Conservation (phyloP, 2,329 filamentous ascomycete genomes). For the Helminthosporium solani region DNA sequence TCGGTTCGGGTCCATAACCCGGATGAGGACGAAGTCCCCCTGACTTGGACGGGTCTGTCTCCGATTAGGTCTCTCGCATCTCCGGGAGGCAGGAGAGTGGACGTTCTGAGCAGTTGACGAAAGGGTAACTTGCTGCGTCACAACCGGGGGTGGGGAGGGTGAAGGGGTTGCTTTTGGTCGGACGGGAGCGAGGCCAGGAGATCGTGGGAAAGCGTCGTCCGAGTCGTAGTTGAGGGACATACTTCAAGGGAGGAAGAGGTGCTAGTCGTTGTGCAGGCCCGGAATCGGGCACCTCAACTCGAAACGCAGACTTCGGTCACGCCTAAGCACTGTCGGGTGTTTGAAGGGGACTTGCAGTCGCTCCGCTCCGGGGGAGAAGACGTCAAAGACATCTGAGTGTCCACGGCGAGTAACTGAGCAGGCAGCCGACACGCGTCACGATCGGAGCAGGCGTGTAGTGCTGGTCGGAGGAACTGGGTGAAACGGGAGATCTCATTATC, state of each 20-base stretch:
- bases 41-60: constrained; percentile 58
- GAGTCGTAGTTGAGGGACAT: constrained; percentile 48
- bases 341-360: too few relatives aligned
- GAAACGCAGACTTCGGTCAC: too few relatives aligned
- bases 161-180: constrained; percentile 51
- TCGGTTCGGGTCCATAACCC: constrained; percentile 62
- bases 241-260: constrained; percentile 21
- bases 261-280: too few relatives aligned
- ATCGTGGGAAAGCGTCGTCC: constrained; percentile 50
- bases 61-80: constrained; percentile 50
- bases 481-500: too few relatives aligned
- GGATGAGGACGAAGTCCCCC: constrained; percentile 68
- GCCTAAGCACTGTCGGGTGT: too few relatives aligned
- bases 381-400: too few relatives aligned
- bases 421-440: too few relatives aligned
- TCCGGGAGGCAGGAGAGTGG: constrained; percentile 48
- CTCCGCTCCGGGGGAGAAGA: too few relatives aligned
- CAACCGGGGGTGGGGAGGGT: constrained; percentile 50
- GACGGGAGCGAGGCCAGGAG: constrained; percentile 45
- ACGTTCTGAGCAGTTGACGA: constrained; percentile 30
- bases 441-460: too few relatives aligned
- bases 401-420: too few relatives aligned
- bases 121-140: constrained; percentile 23
- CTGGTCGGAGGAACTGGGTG: too few relatives aligned
- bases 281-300: too few relatives aligned